A percentile compares a stretch with the other conserved stretches of the same genome.
Evolutionary conservation across 495 filamentous ascomycete species (phyloP).

Genomic region (Tuber aestivum): DNA sequence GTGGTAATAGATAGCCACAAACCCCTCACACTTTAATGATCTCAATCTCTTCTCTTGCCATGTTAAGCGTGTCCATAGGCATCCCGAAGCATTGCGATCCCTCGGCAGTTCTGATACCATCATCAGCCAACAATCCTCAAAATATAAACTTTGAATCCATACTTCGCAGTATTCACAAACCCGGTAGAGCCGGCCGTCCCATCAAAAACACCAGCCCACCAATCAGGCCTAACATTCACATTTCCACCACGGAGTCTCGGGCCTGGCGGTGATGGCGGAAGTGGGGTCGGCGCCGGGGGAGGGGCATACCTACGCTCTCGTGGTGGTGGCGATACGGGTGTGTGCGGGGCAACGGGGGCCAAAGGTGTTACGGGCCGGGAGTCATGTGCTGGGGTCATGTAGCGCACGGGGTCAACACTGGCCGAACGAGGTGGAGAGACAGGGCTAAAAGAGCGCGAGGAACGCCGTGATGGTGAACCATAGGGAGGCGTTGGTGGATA

Average conservation of each 20-base stretch:
- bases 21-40: conserved; percentile 41
- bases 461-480: conserved; percentile 34
- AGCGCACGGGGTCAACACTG: not conserved
- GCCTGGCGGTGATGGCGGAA: conserved; percentile 25
- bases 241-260: conserved; percentile 29
- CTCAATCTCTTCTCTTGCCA: conserved; percentile 42
- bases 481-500: conserved; percentile 39
- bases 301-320: conserved; percentile 27
- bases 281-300: conserved; percentile 28
- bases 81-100: conserved; percentile 39
- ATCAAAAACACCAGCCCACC: conserved; percentile 38
- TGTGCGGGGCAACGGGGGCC: conserved; percentile 29
- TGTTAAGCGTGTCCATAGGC: conserved; percentile 36
- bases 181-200: conserved; percentile 30
- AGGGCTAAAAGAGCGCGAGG: conserved; percentile 13
- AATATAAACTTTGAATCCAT: not conserved
- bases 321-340: conserved; percentile 31
- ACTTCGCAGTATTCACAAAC: conserved; percentile 30
- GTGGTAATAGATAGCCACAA: not conserved
- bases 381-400: not conserved
- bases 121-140: not conserved
- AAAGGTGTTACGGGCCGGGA: conserved; percentile 19
- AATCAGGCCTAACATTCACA: conserved; percentile 31
- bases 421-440: not conserved
- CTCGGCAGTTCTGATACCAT: conserved; percentile 27